Evolutionary conservation across 805 yeast species (phyloP).

Genomic region (Groenewaldozyma salmanticensis): DNA sequence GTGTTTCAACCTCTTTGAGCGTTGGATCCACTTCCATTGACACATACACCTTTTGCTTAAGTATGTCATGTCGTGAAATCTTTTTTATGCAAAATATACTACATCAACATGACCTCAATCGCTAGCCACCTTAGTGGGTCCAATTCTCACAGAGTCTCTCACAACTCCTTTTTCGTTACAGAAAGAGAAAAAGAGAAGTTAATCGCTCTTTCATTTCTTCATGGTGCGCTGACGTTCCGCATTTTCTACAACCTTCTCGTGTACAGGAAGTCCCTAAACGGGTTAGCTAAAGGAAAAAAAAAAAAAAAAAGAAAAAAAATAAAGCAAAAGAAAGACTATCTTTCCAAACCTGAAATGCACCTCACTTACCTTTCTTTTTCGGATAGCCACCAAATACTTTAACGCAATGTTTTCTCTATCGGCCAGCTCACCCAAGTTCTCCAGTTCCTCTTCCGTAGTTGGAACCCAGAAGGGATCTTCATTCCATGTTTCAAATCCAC

Average conservation of each 20-base stretch:
- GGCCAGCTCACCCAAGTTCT: slow-evolving; percentile 84
- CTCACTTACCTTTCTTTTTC: slow-evolving; percentile 50
- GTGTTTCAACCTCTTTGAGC: too few species aligned
- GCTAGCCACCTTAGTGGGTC: too few species aligned
- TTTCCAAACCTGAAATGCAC: not conserved
- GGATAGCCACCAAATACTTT: slow-evolving; percentile 68
- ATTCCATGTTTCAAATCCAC: slow-evolving; percentile 79
- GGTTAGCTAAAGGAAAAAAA: not conserved
- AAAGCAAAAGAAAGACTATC: too few species aligned
- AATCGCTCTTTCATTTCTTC: too few species aligned
- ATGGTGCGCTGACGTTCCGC: slow-evolving; percentile 92
- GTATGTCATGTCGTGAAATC: too few species aligned
- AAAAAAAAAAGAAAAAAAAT: not conserved
- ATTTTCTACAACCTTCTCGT: slow-evolving; percentile 79
- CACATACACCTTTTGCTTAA: too few species aligned
- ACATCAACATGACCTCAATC: too few species aligned
- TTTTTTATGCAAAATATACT: too few species aligned
- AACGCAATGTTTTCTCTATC: slow-evolving; percentile 89
- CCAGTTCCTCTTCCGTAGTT: slow-evolving; percentile 90
- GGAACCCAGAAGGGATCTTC: slow-evolving; percentile 99
- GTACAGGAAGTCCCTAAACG: slow-evolving; percentile 62
- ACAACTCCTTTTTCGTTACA: too few species aligned
- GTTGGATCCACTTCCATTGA: too few species aligned
- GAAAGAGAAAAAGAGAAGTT: too few species aligned
- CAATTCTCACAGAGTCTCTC: too few species aligned